Conservation (phyloP, 129 eudicot genomes). For the Pittosporum tobira region DNA sequence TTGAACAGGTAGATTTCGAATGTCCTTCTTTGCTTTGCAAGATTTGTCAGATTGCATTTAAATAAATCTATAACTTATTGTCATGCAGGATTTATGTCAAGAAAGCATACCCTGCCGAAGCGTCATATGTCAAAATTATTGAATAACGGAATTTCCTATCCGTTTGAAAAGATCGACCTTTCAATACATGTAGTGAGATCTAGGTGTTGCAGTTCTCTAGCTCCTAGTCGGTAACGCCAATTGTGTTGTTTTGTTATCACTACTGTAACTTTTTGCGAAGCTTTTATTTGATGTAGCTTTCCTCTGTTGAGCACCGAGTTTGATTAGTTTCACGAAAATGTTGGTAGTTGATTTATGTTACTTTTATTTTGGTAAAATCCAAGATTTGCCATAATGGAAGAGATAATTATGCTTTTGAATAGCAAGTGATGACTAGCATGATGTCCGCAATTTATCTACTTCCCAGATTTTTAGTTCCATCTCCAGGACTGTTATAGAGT, state of each 20-base stretch:
- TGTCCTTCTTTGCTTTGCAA: background rate
- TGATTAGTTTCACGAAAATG: no score
- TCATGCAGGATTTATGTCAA: conserved; percentile 25
- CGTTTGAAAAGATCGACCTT: background rate
- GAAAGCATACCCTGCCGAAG: conserved; percentile 15
- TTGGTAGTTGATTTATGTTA: no score
- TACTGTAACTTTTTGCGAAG: background rate
- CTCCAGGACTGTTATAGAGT: no score
- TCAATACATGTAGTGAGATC: background rate
- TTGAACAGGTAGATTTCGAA: conserved; percentile 20
- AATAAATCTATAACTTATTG: background rate
- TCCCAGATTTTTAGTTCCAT: no score
- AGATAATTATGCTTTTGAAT: no score
- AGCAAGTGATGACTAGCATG: no score
- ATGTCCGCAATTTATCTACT: no score
- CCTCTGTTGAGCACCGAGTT: no score
- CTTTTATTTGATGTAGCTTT: no score
- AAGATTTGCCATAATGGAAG: no score
- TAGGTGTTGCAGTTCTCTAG: conserved; percentile 2
- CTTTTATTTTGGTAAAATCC: no score
- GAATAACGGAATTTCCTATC: conserved; percentile 11
- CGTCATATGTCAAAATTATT: conserved; percentile 17
- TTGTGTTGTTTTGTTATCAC: background rate
- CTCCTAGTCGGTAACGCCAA: background rate
- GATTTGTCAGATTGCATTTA: background rate